Evolutionary conservation across 2,329 filamentous ascomycete genomes (phyloP), one percentile per base, ranked within the genome.

Genomic region (Hypoxylon sp.): DNA sequence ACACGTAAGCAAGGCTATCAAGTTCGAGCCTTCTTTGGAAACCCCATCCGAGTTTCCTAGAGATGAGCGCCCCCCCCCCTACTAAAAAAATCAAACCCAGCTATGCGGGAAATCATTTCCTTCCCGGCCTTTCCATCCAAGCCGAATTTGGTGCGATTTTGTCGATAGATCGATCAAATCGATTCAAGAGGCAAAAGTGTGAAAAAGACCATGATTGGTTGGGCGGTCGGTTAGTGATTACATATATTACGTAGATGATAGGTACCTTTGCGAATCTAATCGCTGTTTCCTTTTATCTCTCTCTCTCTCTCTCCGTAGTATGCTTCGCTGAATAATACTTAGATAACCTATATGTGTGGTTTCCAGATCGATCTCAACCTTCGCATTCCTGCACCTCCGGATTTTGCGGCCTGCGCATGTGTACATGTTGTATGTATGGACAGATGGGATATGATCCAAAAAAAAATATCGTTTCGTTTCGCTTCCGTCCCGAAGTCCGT

Each of bases 11-110:
- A 32, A 11, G 15, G 12, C 7, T 30, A 12, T 21, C n/a, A n/a
- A 19, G 21, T 20, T 47, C 27, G 20, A 41, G 23, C 52, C 30
- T 15, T 31, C 47, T 57, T 54, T 38, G 54, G 54, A 44, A 57
- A 38, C 37, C 37, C 29, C 29, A 57, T 34, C 41, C 54, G 54
- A 57, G 45, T 25, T n/a, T n/a, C n/a, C n/a, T n/a, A n/a, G n/a
- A n/a, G n/a, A n/a, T n/a, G n/a, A n/a, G n/a, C n/a, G n/a, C n/a
- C n/a, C n/a, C n/a, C n/a, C n/a, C n/a, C n/a, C n/a, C n/a, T n/a
- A n/a, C n/a, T n/a, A n/a, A n/a, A n/a, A n/a, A n/a, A n/a, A n/a
- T n/a, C n/a, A n/a, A n/a, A n/a, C n/a, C n/a, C n/a, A n/a, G n/a
- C n/a, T n/a, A n/a, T n/a, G n/a, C n/a, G n/a, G n/a, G n/a, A n/a